These are phyloP conservation scores for Helicocarpus griseus DNA, from an alignment of 2,329 filamentous ascomycete species.

Conservation along the genomic window DNA sequence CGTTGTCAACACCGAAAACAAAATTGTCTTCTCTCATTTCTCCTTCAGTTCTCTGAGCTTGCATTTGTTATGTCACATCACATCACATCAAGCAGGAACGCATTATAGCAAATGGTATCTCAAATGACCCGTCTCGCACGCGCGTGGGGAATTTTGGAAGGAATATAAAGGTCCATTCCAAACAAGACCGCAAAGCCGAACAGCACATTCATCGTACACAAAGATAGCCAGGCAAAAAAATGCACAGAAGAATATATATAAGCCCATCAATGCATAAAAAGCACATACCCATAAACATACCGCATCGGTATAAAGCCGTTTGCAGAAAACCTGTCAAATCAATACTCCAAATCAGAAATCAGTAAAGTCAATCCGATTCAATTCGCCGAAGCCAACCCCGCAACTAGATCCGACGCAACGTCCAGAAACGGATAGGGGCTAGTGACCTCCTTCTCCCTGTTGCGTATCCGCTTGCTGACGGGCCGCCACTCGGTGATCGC, in stretches of 20 bases:
- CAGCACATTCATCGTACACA: neutral
- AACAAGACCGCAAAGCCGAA: neutral
- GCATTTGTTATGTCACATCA: neutral
- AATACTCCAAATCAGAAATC: neutral
- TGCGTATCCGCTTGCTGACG: slow-evolving; percentile 39
- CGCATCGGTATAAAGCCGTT: neutral
- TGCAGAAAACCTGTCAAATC: neutral
- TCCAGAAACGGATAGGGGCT: slow-evolving; percentile 94
- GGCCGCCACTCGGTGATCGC: slow-evolving; percentile 34
- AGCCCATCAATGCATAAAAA: neutral
- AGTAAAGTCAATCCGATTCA: slow-evolving; percentile 18
- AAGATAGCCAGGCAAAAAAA: too few species aligned
- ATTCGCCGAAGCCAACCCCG: slow-evolving; percentile 79
- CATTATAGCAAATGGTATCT: neutral
- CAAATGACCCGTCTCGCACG: too few species aligned
- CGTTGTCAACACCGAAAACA: neutral
- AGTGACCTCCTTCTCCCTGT: slow-evolving; percentile 90
- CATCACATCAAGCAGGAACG: neutral
- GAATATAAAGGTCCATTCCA: too few species aligned
- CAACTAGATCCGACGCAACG: slow-evolving; percentile 82
- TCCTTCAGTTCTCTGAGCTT: neutral
- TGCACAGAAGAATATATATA: too few species aligned
- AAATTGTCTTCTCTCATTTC: neutral
- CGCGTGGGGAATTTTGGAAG: too few species aligned
- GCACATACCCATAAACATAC: neutral